A percentile compares a stretch with the other conserved stretches of the same genome.
Evolutionary conservation across 495 filamentous ascomycete genomes (phyloP).

Genomic region (Aspergillus funiculosus): DNA sequence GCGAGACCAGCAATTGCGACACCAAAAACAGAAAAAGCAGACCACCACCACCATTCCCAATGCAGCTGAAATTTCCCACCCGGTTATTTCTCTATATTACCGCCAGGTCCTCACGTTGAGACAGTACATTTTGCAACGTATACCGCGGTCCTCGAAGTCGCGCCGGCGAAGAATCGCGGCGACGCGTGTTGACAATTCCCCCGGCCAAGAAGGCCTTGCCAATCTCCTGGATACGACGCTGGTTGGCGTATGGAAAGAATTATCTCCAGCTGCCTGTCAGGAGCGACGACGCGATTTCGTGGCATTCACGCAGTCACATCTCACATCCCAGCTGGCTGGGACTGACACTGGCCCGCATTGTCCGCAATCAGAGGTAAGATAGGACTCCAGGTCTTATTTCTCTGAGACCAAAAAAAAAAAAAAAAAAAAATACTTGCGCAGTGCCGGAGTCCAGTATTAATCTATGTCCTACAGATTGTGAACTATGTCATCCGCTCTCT

Average conservation of each 20-base stretch:
- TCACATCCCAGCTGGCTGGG: constrained; percentile 26
- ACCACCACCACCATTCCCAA: constrained; percentile 16
- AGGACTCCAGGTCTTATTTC: no score
- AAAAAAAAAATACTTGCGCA: no score
- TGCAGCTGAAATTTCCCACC: constrained; percentile 40
- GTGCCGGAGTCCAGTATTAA: neutral
- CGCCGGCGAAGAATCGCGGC: constrained; percentile 46
- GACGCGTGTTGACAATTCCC: constrained; percentile 15
- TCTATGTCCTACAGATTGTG: constrained; percentile 56
- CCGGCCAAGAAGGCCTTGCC: constrained; percentile 31
- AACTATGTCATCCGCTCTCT: constrained; percentile 75
- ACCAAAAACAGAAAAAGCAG: constrained; percentile 16
- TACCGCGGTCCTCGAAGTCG: constrained; percentile 48
- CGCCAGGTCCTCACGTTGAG: constrained; percentile 60
- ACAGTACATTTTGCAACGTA: constrained; percentile 56
- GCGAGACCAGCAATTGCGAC: constrained; percentile 16
- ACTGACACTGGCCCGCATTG: constrained; percentile 36
- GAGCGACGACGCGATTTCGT: constrained; percentile 52
- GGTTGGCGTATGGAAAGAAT: constrained; percentile 47
- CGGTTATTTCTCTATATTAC: constrained; percentile 73
- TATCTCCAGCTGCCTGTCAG: constrained; percentile 30
- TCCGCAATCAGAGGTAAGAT: constrained; percentile 56
- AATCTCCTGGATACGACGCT: constrained; percentile 62
- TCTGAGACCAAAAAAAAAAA: no score
- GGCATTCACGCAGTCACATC: constrained; percentile 48